These are phyloP conservation scores for Fonsecaea pedrosoi DNA, from an alignment of 2,329 filamentous ascomycete species.

Conservation along the genomic window DNA sequence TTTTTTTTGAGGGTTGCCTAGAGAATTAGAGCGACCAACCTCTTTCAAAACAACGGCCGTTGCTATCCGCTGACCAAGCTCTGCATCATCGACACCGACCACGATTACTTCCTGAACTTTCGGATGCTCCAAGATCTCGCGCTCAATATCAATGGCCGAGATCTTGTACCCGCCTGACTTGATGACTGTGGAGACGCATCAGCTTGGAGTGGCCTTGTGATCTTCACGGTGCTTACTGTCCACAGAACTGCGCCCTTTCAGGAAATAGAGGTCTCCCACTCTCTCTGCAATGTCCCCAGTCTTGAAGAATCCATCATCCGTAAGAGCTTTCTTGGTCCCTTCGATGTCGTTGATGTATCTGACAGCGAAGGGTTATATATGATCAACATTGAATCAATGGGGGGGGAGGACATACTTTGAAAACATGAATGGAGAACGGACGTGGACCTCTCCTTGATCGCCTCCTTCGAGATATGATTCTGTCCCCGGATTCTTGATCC, in stretches of 20 bases:
- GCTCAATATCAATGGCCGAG: constrained; percentile 56
- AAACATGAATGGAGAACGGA: constrained; percentile 50
- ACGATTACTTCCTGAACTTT: constrained; percentile 57
- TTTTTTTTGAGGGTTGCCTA: too few species aligned
- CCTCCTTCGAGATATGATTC: constrained; percentile 50
- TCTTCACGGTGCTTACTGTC: constrained; percentile 49
- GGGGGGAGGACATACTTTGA: neutral
- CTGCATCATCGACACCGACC: constrained; percentile 55
- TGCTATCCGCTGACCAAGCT: constrained; percentile 57
- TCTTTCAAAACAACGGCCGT: constrained; percentile 46
- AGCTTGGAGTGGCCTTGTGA: neutral
- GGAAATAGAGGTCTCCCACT: constrained; percentile 48
- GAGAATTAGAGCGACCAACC: neutral
- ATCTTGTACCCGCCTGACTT: constrained; percentile 53
- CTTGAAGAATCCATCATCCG: constrained; percentile 48
- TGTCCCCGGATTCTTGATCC: constrained; percentile 47
- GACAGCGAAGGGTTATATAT: neutral
- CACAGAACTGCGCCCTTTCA: constrained; percentile 53
- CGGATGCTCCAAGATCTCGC: constrained; percentile 53
- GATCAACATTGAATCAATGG: neutral
- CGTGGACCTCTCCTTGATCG: constrained; percentile 55
- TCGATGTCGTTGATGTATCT: constrained; percentile 45
- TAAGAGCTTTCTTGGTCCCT: constrained; percentile 31
- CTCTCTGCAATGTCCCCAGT: constrained; percentile 46
- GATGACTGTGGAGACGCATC: constrained; percentile 14